phyloP scores from a whole-genome alignment of 2,329 filamentous ascomycete genomes.

The Talaromyces pinophilus region DNA sequence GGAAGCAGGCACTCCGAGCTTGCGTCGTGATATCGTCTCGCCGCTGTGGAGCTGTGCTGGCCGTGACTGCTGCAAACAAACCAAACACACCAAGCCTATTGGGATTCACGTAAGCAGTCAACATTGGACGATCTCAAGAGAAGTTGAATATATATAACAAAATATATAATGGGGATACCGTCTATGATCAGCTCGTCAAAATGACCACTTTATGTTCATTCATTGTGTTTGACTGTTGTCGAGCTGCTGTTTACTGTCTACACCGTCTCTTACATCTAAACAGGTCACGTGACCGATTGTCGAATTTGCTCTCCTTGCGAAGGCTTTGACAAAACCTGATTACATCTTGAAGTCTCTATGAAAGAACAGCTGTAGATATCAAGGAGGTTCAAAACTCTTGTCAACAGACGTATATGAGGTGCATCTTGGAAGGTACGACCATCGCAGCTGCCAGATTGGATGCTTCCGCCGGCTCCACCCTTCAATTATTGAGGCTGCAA shows the following conservation, averaged over 20 bases:
- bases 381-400: not conserved
- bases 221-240: not conserved
- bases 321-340: not conserved
- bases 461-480: not conserved
- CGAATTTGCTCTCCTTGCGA: not conserved
- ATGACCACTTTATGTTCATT: not conserved
- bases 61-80: slow-evolving; percentile 14
- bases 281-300: not conserved
- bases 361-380: not conserved
- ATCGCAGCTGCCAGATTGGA: slow-evolving; percentile 1
- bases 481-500: not conserved
- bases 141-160: too few relatives aligned
- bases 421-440: not conserved
- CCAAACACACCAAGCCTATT: not conserved
- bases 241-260: not conserved
- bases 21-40: slow-evolving; percentile 15
- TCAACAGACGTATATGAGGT: not conserved
- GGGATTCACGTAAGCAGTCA: not conserved
- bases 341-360: not conserved
- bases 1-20: slow-evolving; percentile 10
- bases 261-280: not conserved
- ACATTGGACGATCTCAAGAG: not conserved
- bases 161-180: too few relatives aligned
- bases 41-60: slow-evolving; percentile 19
- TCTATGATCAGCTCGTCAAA: not conserved